Conservation (phyloP, 192 early-diverging fungal genomes). For the Coemansia sp. region DNA sequence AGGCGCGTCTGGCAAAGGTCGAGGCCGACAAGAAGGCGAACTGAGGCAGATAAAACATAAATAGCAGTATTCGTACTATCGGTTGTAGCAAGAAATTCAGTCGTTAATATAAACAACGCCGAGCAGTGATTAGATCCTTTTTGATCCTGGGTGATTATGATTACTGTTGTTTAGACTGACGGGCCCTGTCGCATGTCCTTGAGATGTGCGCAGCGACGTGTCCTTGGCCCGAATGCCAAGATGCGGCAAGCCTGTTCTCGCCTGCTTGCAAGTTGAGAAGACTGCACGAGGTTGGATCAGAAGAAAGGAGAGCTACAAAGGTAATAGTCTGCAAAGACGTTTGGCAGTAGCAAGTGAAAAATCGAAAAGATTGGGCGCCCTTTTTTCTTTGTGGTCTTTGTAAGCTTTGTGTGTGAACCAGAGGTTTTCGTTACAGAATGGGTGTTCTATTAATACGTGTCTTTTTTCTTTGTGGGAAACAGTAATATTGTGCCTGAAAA, state of each 20-base stretch:
- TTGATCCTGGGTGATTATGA: too few species aligned
- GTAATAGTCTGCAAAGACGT: background rate
- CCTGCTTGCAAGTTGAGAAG: background rate
- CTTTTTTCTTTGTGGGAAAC: background rate
- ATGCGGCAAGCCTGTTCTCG: background rate
- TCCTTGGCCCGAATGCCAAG: background rate
- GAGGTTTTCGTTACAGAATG: too few species aligned
- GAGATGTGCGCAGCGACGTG: background rate
- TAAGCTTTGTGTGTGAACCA: too few species aligned
- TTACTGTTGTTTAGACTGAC: background rate
- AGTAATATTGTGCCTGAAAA: background rate
- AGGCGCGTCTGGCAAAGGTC: constrained; percentile 34
- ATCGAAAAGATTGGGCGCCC: too few species aligned
- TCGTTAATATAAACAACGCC: too few species aligned
- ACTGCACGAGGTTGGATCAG: background rate
- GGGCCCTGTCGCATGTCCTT: background rate
- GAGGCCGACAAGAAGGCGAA: constrained; percentile 11
- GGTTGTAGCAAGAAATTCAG: too few species aligned
- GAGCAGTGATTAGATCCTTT: background rate
- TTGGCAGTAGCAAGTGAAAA: too few species aligned
- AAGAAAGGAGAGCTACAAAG: background rate
- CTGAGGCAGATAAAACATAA: background rate
- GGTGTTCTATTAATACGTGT: too few species aligned
- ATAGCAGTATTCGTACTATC: too few species aligned
- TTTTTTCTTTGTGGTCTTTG: too few species aligned